These are phyloP conservation scores for Halophytophthora polymorphica DNA, from an alignment of 352 stramenopile genomes.

Conservation along the genomic window DNA sequence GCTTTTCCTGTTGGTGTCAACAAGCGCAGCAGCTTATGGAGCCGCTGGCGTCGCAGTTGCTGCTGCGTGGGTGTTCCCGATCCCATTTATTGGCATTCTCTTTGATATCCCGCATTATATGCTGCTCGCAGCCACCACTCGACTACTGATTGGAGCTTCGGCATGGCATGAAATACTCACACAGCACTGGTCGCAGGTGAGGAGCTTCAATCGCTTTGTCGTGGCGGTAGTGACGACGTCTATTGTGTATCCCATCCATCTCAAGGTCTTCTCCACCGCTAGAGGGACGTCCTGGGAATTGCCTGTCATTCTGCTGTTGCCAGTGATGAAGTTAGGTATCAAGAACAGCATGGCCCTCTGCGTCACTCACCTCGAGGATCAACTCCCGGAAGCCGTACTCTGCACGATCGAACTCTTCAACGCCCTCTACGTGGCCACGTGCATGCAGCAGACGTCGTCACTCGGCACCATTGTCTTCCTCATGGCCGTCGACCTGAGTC, in stretches of 20 bases:
- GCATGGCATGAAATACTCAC: not conserved
- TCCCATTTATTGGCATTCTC: conserved; percentile 28
- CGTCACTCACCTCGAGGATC: conserved; percentile 20
- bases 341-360: conserved; percentile 26
- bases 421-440: conserved; percentile 21
- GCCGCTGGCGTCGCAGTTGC: conserved; percentile 16
- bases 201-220: not conserved
- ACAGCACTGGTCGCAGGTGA: conserved; percentile 4
- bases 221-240: conserved; percentile 17
- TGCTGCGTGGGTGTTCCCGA: conserved; percentile 26
- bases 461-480: conserved; percentile 7
- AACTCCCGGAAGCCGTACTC: conserved; percentile 21
- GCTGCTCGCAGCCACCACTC: not conserved
- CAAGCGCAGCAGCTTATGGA: no score
- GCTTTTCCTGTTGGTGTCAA: no score
- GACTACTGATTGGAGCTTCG: conserved; percentile 1
- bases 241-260: conserved; percentile 27
- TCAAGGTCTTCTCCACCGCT: conserved; percentile 4
- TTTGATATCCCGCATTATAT: conserved; percentile 11
- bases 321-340: conserved; percentile 26
- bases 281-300: not conserved
- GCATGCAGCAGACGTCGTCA: conserved; percentile 18
- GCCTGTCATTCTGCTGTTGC: conserved; percentile 9
- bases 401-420: conserved; percentile 29
- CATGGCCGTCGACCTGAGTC: conserved; percentile 7